Evolutionary conservation across 2,329 filamentous ascomycete species (phyloP).

Genomic region (Byssochlamys sp.): DNA sequence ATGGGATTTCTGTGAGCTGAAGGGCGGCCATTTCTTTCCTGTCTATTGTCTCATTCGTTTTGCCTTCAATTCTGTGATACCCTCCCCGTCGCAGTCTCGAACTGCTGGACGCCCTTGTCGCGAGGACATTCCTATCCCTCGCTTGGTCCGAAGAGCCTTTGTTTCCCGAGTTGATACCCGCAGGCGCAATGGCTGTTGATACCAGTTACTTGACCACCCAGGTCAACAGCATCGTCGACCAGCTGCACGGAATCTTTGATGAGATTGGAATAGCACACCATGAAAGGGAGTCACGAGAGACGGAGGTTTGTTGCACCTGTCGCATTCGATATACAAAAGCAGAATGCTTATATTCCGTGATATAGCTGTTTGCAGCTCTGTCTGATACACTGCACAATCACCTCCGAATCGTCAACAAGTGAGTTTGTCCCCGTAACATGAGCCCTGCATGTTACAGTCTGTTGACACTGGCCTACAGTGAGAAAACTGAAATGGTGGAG

Average conservation of each 20-base stretch:
- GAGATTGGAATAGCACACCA: slow-evolving; percentile 92
- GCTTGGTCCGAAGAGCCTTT: background rate
- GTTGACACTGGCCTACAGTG: slow-evolving; percentile 35
- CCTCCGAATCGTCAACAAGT: slow-evolving; percentile 67
- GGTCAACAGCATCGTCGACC: slow-evolving; percentile 85
- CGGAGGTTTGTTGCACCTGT: slow-evolving; percentile 56
- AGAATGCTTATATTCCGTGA: slow-evolving; percentile 10
- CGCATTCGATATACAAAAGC: background rate
- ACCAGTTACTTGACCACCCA: slow-evolving; percentile 88
- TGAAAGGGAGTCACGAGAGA: slow-evolving; percentile 81
- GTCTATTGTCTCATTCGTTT: background rate
- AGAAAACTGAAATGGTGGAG: slow-evolving; percentile 84
- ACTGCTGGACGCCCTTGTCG: background rate
- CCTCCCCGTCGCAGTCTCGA: background rate
- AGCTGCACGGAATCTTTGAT: slow-evolving; percentile 89
- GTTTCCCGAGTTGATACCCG: slow-evolving; percentile 6
- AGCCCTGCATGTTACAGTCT: slow-evolving; percentile 2
- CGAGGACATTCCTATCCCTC: slow-evolving; percentile 1
- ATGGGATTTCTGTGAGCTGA: background rate
- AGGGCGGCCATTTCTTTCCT: background rate
- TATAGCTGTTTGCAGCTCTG: slow-evolving; percentile 76
- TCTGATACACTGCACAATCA: slow-evolving; percentile 89
- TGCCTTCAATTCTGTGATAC: background rate
- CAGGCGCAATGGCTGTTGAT: slow-evolving; percentile 55
- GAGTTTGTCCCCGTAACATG: slow-evolving; percentile 17